Evolutionary conservation across 805 yeast species (phyloP).

Genomic region (Isabelozyma heimii): DNA sequence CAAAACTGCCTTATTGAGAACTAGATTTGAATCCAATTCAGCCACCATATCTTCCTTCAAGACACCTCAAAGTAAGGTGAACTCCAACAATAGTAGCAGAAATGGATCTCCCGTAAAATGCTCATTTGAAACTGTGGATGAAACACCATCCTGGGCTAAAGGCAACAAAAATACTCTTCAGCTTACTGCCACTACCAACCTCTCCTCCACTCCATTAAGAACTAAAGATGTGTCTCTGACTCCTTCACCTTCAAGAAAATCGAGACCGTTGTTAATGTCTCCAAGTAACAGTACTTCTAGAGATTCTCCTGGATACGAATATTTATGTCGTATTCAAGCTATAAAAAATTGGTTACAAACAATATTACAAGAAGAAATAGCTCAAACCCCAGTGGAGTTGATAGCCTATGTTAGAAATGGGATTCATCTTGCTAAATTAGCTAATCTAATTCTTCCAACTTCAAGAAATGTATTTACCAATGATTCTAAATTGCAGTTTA

Average conservation of each 20-base stretch:
- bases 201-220: not conserved
- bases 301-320: constrained; percentile 58
- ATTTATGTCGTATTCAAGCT: constrained; percentile 75
- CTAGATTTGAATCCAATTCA: constrained; percentile 38
- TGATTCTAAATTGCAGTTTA: constrained; percentile 64
- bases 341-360: constrained; percentile 79
- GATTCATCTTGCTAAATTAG: constrained; percentile 75
- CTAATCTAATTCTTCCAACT: constrained; percentile 68
- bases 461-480: constrained; percentile 54
- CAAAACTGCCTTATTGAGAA: constrained; percentile 25
- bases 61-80: constrained; percentile 21
- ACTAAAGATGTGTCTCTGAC: constrained; percentile 7
- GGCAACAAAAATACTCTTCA: constrained; percentile 1
- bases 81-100: constrained; percentile 14
- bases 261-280: constrained; percentile 21
- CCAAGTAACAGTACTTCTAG: constrained; percentile 26
- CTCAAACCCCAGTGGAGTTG: constrained; percentile 53
- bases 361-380: constrained; percentile 56
- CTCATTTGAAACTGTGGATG: not conserved
- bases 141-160: constrained; percentile 20
- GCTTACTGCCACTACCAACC: not conserved
- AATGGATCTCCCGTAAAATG: constrained; percentile 14
- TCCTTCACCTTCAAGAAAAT: not conserved
- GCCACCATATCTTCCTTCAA: constrained; percentile 43
- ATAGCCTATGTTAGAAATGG: constrained; percentile 78